phyloP scores from a whole-genome alignment of 108 stramenopile species.

The Nitzschia sp. region DNA sequence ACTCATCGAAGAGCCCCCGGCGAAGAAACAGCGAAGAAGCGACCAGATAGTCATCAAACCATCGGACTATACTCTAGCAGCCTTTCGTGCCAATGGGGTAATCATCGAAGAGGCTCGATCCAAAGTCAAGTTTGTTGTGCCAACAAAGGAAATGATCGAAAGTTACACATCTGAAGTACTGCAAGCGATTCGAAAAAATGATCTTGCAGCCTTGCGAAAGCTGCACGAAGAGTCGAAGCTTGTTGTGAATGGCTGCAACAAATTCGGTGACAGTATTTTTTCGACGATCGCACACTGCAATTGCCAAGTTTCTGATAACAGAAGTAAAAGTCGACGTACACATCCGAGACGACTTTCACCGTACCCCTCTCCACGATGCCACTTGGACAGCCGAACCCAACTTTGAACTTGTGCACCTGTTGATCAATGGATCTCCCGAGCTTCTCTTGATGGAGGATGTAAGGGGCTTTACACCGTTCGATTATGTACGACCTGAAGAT shows the following conservation, averaged over 20 bases:
- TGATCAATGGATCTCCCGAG: slow-evolving; percentile 43
- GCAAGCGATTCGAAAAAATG: slow-evolving; percentile 23
- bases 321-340: slow-evolving; percentile 18
- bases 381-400: slow-evolving; percentile 58
- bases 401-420: slow-evolving; percentile 41
- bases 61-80: slow-evolving; percentile 25
- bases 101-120: background rate
- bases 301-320: slow-evolving; percentile 40
- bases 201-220: slow-evolving; percentile 26
- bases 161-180: slow-evolving; percentile 44
- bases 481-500: slow-evolving; percentile 72
- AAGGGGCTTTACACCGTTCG: slow-evolving; percentile 78
- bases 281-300: slow-evolving; percentile 42
- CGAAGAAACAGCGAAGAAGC: background rate
- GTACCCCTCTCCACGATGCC: slow-evolving; percentile 68
- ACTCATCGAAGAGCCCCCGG: background rate
- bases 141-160: slow-evolving; percentile 50
- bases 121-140: slow-evolving; percentile 12
- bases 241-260: slow-evolving; percentile 40
- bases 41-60: slow-evolving; percentile 16
- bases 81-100: slow-evolving; percentile 29
- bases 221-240: slow-evolving; percentile 26
- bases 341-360: slow-evolving; percentile 54
- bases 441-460: slow-evolving; percentile 63
- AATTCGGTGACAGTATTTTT: slow-evolving; percentile 59